phyloP scores from a whole-genome alignment of 2,329 filamentous ascomycete species.

The Fusarium citri region DNA sequence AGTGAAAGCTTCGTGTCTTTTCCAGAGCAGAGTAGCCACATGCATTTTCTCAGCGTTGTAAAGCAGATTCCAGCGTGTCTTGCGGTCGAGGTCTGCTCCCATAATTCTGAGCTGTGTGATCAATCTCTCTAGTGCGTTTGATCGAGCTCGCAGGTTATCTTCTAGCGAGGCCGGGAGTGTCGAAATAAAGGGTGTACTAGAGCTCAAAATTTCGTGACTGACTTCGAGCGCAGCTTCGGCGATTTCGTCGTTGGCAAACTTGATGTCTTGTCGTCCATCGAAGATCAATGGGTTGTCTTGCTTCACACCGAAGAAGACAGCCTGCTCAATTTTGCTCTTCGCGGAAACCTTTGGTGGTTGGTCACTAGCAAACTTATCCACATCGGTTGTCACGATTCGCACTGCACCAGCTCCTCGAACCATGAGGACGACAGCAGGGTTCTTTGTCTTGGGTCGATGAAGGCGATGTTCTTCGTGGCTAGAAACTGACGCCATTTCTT shows the following conservation, averaged over 20 bases:
- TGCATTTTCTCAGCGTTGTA: slow-evolving; percentile 91
- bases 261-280: slow-evolving; percentile 71
- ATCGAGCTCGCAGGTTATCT: slow-evolving; percentile 79
- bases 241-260: slow-evolving; percentile 77
- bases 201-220: slow-evolving; percentile 84
- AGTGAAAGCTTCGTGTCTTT: slow-evolving; percentile 77
- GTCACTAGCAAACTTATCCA: slow-evolving; percentile 69
- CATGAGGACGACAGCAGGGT: slow-evolving; percentile 70
- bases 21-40: slow-evolving; percentile 83
- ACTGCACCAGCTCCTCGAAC: slow-evolving; percentile 72
- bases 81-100: slow-evolving; percentile 72
- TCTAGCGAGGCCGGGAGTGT: slow-evolving; percentile 81
- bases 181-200: slow-evolving; percentile 79
- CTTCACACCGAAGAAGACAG: slow-evolving; percentile 89
- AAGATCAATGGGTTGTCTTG: slow-evolving; percentile 91
- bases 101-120: slow-evolving; percentile 76
- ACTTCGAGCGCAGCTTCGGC: slow-evolving; percentile 81
- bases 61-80: slow-evolving; percentile 82
- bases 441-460: slow-evolving; percentile 68
- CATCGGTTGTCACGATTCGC: slow-evolving; percentile 68
- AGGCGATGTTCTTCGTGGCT: slow-evolving; percentile 60
- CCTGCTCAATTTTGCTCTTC: slow-evolving; percentile 92
- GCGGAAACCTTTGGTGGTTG: slow-evolving; percentile 75
- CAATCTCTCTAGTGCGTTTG: slow-evolving; percentile 79
- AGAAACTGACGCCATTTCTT: slow-evolving; percentile 61